Base-by-base conservation (phyloP, 805 yeast species). In the Maudiozyma turicensis region DNA sequence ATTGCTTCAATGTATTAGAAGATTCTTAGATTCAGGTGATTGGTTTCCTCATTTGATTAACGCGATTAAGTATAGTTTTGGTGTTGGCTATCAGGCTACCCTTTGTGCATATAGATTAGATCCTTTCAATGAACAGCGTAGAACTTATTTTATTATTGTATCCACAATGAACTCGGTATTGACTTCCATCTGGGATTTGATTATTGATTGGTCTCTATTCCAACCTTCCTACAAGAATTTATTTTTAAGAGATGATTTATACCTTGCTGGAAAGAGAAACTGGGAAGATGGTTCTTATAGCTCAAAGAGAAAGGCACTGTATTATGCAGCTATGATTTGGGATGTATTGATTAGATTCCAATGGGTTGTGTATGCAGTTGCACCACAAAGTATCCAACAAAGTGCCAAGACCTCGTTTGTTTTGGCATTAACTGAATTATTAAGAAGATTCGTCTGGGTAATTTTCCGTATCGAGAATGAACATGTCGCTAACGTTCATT, bases 31-130 rank as follows among this genome's bases (percentile, higher is more conserved):
- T 62, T 84, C 97, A 0, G 91, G 95, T 2, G 96, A 90, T 59
- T 84, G 90, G 86, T 93, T 93, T 62, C 99, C 99, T 0, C 99
- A 93, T 72, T 67, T 91, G 50, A 91, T 95, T 5, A 93, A 93
- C 59, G 87, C 87, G 73, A 58, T 73, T 34, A 93, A 93, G 65
- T 93, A 91, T 63, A 58, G 76, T 0, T 67, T 83, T 37, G 76
- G 90, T 2, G 75, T 85, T 2, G 58, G 77, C 26, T 88, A 86
- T 65, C 82, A 86, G 65, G 78, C 81, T 58, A 70, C 82, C 7
- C 72, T 93, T 57, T 85, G 95, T 68, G 68, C 84, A 20, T 90
- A 87, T 64, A 77, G 98, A 53, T 42, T 60, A n/a, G 60, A 69
- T 0, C 64, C 70, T 9, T 54, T 64, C 28, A 30, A 49, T 11